A percentile compares a stretch with the other conserved stretches of the same genome.
These are phyloP conservation scores for Aspergillus jensenii DNA, from an alignment of 2,329 filamentous ascomycete genomes.

Conservation along the genomic window DNA sequence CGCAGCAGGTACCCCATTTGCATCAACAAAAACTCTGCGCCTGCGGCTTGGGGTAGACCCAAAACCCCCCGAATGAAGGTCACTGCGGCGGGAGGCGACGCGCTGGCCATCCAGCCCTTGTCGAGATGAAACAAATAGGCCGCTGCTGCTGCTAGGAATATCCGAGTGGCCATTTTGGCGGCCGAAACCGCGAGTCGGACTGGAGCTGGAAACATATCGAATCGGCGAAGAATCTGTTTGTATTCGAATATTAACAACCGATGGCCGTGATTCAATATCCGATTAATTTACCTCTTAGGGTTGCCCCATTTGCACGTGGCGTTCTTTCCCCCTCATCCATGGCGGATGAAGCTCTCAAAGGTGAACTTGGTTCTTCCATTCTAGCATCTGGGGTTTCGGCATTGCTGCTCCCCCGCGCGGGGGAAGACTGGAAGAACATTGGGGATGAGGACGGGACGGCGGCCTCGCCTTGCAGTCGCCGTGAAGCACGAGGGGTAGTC, in stretches of 20 bases:
- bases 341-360: slow-evolving; percentile 40
- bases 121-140: slow-evolving; percentile 72
- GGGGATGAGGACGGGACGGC: slow-evolving; percentile 70
- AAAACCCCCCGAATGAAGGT: slow-evolving; percentile 79
- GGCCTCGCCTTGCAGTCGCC: slow-evolving; percentile 40
- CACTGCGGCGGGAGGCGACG: slow-evolving; percentile 68
- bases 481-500: slow-evolving; percentile 48
- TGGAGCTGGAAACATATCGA: slow-evolving; percentile 86
- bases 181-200: slow-evolving; percentile 63
- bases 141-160: slow-evolving; percentile 78
- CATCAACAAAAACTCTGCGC: slow-evolving; percentile 63
- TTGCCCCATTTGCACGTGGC: slow-evolving; percentile 38
- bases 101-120: slow-evolving; percentile 52
- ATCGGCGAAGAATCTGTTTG: slow-evolving; percentile 83
- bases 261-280: not conserved
- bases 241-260: not conserved
- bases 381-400: slow-evolving; percentile 40
- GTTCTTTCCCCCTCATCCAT: slow-evolving; percentile 45
- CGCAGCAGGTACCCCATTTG: slow-evolving; percentile 60
- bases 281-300: slow-evolving; percentile 40
- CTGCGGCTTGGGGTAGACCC: slow-evolving; percentile 53
- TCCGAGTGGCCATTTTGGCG: slow-evolving; percentile 65
- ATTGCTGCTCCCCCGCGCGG: slow-evolving; percentile 46
- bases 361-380: slow-evolving; percentile 50
- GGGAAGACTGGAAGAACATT: slow-evolving; percentile 71